Evolutionary conservation across 1,284 basidiomycete species (phyloP), one percentile per base, ranked within the genome.

Genomic region (Apiotrichum sp.): DNA sequence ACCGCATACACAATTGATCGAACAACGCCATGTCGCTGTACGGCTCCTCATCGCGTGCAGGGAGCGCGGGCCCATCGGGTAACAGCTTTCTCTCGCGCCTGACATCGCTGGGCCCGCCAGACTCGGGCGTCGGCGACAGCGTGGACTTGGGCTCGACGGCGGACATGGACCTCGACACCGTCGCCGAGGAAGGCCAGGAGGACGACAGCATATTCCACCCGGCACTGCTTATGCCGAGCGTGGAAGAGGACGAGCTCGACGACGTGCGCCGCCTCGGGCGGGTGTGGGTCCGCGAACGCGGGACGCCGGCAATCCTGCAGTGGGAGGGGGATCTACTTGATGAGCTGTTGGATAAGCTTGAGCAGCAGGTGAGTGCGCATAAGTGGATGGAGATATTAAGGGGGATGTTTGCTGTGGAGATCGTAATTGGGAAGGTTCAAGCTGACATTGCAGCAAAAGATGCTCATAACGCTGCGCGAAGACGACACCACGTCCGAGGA

Each of bases 261-360:
- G 73, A 76, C 50, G 64, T 76, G 13, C 61, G 62, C 42, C 57
- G 60, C 29, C 61, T 95, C 47, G 84, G 84, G 50, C 80, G 86
- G 46, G 85, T 86, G 55, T 93, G 89, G 89, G 84, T 87, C 77
- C 87, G 88, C 74, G 91, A 95, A 68, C 78, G 91, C 51, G 85
- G 89, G 59, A 84, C 87, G 5, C 88, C 87, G 1, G 88, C 89
- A 62, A 80, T 95, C 39, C 78, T 92, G 46, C 81, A 82, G 3
- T 85, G 85, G 47, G 86, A 89, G 62, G 88, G 88, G 56, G 82
- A 83, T 48, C 75, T 93, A 16, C 78, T 95, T 43, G 81, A 84
- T 16, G 76, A 79, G 22, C 66, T 93, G 47, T 78, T 95, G 63
- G 88, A 92, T 71, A 87, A 89, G 67, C 81, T 95, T 51, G 81